Evolutionary conservation across 2,329 filamentous ascomycete species (phyloP).

Genomic region (Chaetomium sp.): DNA sequence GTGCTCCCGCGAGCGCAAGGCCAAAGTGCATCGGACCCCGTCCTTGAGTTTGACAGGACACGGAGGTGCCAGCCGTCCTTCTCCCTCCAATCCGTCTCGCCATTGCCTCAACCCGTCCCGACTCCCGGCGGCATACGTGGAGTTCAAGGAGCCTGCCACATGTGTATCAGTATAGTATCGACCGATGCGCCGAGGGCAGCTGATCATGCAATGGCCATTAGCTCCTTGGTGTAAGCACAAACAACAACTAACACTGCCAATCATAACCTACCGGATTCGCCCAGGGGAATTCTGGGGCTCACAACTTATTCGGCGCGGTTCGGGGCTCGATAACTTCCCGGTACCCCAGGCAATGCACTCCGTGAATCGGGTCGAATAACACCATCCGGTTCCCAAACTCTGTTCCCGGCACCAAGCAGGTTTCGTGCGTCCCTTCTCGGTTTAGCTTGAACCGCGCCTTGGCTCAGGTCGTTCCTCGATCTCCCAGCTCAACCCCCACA

Average conservation of each 20-base stretch:
- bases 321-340: neutral
- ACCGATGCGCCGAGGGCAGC: constrained; percentile 23
- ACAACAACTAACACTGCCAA: constrained; percentile 12
- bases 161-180: constrained; percentile 17
- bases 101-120: neutral
- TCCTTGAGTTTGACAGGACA: neutral
- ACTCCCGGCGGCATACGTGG: constrained; percentile 27
- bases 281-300: neutral
- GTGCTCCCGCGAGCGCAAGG: neutral
- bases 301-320: neutral
- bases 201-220: constrained; percentile 26
- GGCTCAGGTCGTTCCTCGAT: constrained; percentile 12
- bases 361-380: constrained; percentile 1
- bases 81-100: neutral
- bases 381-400: neutral
- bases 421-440: constrained; percentile 27
- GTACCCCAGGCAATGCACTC: neutral
- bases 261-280: neutral
- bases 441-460: constrained; percentile 20
- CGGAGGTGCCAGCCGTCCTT: neutral
- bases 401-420: neutral
- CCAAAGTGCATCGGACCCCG: neutral
- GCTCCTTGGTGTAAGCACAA: constrained; percentile 15
- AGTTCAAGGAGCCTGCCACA: constrained; percentile 26
- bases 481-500: constrained; percentile 34